Evolutionary conservation across 805 yeast species (phyloP).

Genomic region (Metschnikowia sp.): DNA sequence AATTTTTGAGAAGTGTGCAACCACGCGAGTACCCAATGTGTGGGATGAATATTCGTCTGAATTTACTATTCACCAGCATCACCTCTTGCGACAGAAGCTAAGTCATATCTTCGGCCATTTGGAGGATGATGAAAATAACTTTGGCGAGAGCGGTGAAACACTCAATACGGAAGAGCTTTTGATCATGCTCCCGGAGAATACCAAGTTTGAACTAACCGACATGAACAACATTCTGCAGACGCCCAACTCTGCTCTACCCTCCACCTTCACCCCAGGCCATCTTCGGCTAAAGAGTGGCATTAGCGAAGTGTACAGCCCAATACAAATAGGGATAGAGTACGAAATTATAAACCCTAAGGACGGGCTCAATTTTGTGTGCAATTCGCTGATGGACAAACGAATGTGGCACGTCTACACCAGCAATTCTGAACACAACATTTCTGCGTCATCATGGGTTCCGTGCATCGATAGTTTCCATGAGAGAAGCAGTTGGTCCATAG

Average conservation of each 20-base stretch:
- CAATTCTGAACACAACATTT: conserved; percentile 70
- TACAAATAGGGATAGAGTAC: conserved; percentile 68
- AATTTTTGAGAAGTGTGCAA: conserved; percentile 26
- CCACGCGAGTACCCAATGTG: conserved; percentile 25
- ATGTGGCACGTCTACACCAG: conserved; percentile 85
- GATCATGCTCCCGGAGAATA: conserved; percentile 60
- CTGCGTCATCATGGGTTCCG: conserved; percentile 97
- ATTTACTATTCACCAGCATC: conserved; percentile 53
- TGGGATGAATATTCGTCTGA: conserved; percentile 43
- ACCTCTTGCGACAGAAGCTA: conserved; percentile 51
- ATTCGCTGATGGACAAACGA: conserved; percentile 44
- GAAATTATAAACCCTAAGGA: conserved; percentile 59
- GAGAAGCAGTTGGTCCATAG: conserved; percentile 87
- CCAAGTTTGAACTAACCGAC: conserved; percentile 60
- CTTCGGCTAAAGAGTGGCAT: conserved; percentile 33
- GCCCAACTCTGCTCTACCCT: conserved; percentile 29
- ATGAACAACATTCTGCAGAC: conserved; percentile 22
- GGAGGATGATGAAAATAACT: conserved; percentile 25
- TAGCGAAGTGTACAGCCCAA: conserved; percentile 57
- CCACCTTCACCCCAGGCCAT: conserved; percentile 32
- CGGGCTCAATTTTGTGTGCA: conserved; percentile 76
- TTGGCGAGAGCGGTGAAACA: conserved; percentile 13
- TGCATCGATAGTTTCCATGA: conserved; percentile 89
- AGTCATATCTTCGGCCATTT: conserved; percentile 51
- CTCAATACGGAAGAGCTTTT: conserved; percentile 61